These are phyloP conservation scores for Cercospora citrullina DNA, from an alignment of 2,329 filamentous ascomycete genomes.

Conservation along the genomic window DNA sequence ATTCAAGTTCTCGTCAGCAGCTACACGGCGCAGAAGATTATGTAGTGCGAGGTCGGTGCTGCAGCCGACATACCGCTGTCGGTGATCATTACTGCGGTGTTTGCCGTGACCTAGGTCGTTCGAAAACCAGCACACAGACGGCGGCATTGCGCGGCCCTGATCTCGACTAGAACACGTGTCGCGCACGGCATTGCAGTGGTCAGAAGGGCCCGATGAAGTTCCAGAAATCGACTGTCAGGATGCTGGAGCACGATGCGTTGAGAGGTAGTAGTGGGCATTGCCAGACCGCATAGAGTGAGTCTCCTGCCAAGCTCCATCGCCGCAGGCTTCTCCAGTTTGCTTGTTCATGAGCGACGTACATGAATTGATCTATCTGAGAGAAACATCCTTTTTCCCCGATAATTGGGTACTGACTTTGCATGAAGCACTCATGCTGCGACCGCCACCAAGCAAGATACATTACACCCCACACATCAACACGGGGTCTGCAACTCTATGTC, in stretches of 20 bases:
- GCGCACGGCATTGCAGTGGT: neutral
- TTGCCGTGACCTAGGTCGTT: neutral
- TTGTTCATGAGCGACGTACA: neutral
- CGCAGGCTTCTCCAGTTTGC: conserved; percentile 14
- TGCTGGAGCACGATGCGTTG: neutral
- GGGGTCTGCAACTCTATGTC: neutral
- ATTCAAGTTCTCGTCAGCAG: neutral
- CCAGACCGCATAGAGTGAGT: neutral
- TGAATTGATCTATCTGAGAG: neutral
- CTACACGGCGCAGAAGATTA: neutral
- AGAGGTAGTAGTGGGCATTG: neutral
- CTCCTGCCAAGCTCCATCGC: neutral
- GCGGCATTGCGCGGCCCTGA: conserved; percentile 7
- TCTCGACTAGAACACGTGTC: neutral
- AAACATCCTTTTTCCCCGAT: neutral
- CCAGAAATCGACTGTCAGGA: neutral
- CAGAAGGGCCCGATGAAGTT: neutral
- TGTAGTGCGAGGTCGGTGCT: neutral
- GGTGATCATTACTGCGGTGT: neutral
- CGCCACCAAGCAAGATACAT: conserved; percentile 5
- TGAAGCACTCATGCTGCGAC: conserved; percentile 7
- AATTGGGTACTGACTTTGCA: neutral
- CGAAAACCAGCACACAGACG: neutral
- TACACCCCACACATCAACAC: neutral
- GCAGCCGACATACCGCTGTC: neutral